Evolutionary conservation across 345 rosid species (phyloP), one percentile per base, ranked within the genome.

Genomic region (Lepidium africanum): DNA sequence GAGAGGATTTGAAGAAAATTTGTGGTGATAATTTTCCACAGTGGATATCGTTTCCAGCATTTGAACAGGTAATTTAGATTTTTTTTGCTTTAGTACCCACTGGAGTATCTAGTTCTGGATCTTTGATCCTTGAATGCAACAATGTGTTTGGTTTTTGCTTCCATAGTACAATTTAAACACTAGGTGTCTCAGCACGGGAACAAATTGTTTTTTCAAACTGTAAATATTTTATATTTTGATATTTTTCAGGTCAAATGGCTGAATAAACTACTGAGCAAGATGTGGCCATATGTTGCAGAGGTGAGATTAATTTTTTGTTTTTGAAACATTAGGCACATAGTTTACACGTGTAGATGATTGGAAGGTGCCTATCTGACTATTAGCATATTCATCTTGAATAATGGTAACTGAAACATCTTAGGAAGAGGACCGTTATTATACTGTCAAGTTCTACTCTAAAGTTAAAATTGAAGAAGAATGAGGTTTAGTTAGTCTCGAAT

Each of bases 1-100:
- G 97, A 81, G 99, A 94, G 17, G 99, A 94, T 79, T 80, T 94
- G 78, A 91, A 77, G 88, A 95, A 91, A 82, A 81, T 95, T 21
- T 95, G 98, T 27, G 98, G 99, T 35, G 98, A 91, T 71, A 91
- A 91, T 71, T 89, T 83, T 75, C 99, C 99, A 39, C 90, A 84
- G 41, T 91, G 99, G 99, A 91, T 95, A 73, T 95, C 99, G 2
- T 95, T 95, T 71, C 97, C 99, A 16, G 98, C 76, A n/a, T 95
- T 76, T 81, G 99, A 95, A 76, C 99, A 95, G 96, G 99, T 94
- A 8, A 11, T 39, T 5, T 60, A 1, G 45, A 69, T 1, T 39
- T 60, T 4, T 17, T 9, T 51, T 40, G 9, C 15, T 36, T 60
- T 39, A 2, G 3, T 39, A 39, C 9, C 8, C 0, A 6, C 16